These are phyloP conservation scores for Nemania abortiva DNA, from an alignment of 2,329 filamentous ascomycete genomes.

Conservation along the genomic window DNA sequence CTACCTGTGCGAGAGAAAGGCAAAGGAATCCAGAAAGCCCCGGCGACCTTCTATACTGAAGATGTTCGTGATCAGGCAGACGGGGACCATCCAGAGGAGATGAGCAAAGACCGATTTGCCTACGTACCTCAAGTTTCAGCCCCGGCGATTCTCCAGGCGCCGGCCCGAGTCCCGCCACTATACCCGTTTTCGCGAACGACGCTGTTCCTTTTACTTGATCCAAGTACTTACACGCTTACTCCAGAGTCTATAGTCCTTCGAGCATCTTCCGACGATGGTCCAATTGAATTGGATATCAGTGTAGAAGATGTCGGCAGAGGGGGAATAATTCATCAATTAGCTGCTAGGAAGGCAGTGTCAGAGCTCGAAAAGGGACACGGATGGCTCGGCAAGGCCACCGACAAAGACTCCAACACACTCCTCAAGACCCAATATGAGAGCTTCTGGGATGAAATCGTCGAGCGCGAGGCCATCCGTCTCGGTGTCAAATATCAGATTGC, in stretches of 20 bases:
- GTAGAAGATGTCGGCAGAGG: slow-evolving; percentile 29
- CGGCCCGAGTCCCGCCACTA: slow-evolving; percentile 12
- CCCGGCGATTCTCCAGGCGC: slow-evolving; percentile 28
- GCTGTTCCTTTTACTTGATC: slow-evolving; percentile 25
- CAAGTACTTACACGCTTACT: neutral
- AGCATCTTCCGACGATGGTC: slow-evolving; percentile 16
- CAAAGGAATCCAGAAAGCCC: neutral
- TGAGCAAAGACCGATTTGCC: slow-evolving; percentile 15
- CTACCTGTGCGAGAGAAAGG: slow-evolving; percentile 1
- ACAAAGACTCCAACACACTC: slow-evolving; percentile 7
- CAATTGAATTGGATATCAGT: slow-evolving; percentile 26
- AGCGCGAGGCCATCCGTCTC: slow-evolving; percentile 31
- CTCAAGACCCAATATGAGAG: slow-evolving; percentile 22
- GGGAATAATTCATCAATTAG: slow-evolving; percentile 30
- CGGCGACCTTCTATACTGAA: neutral
- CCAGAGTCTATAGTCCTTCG: slow-evolving; percentile 21
- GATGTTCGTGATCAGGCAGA: neutral
- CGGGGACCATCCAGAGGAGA: neutral
- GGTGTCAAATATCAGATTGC: slow-evolving; percentile 30
- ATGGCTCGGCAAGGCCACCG: slow-evolving; percentile 21
- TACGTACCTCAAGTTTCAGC: slow-evolving; percentile 10
- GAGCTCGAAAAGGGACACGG: slow-evolving; percentile 31
- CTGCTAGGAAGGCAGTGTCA: slow-evolving; percentile 26
- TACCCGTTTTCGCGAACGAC: slow-evolving; percentile 25
- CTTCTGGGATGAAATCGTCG: slow-evolving; percentile 26